phyloP scores from a whole-genome alignment of 805 yeast genomes.

The Diddensiella transvaalensis region DNA sequence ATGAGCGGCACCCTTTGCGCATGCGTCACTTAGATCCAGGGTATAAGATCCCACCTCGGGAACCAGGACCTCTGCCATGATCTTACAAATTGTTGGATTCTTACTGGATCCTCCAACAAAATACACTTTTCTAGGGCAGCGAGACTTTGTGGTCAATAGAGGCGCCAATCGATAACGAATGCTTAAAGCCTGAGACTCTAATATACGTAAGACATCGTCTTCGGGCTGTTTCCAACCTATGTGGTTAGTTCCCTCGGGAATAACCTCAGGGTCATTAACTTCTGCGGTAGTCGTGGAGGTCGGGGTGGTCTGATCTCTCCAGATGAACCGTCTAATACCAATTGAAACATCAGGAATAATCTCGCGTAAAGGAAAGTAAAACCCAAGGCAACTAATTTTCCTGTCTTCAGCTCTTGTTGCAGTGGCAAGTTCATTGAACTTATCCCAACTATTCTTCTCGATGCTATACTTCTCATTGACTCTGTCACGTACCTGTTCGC shows the following conservation, averaged over 20 bases:
- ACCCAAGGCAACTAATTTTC: constrained; percentile 45
- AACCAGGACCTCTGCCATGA: constrained; percentile 69
- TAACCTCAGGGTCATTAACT: neutral
- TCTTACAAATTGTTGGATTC: constrained; percentile 62
- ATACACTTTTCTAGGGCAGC: constrained; percentile 63
- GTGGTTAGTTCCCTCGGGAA: neutral
- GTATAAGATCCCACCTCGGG: constrained; percentile 61
- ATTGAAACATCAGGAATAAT: constrained; percentile 79
- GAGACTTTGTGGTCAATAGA: constrained; percentile 47
- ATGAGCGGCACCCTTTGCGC: constrained; percentile 89
- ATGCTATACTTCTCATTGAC: constrained; percentile 44
- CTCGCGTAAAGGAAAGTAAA: constrained; percentile 87
- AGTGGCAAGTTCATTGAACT: constrained; percentile 25
- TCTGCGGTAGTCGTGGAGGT: neutral
- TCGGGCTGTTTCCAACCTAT: constrained; percentile 34
- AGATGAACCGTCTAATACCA: constrained; percentile 13
- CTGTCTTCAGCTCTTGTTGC: constrained; percentile 29
- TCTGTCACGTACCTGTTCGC: constrained; percentile 69
- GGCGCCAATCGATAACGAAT: constrained; percentile 80
- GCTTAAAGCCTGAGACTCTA: constrained; percentile 83
- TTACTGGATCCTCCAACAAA: constrained; percentile 88
- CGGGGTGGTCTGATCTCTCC: constrained; percentile 5
- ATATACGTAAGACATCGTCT: constrained; percentile 69
- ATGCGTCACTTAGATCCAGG: constrained; percentile 79
- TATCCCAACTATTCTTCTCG: constrained; percentile 27